Evolutionary conservation across 495 filamentous ascomycete genomes (phyloP), one percentile per base, ranked within the genome.

Genomic region (Neohortaea acidophila): DNA sequence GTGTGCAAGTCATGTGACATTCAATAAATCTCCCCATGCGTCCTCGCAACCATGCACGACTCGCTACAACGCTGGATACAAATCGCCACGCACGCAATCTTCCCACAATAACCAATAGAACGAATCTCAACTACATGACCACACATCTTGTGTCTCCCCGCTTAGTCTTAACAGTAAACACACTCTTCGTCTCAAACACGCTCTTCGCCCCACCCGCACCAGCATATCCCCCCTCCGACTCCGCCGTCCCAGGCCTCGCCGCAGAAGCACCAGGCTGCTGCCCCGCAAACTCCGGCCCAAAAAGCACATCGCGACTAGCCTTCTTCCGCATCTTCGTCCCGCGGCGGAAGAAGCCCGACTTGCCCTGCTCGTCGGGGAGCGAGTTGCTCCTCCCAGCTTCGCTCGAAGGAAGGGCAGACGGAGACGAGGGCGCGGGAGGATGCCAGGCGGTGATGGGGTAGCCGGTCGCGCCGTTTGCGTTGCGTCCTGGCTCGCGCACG

Each of bases 361-460:
- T 48, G 45, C 45, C 21, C 36, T 43, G 10, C 23, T 29, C 15
- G 45, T 27, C 20, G 6, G 34, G 15, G 10, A 39, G 27, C 24
- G 43, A 45, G 17, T 24, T 43, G 40, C 39, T 38, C 35, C 45
- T 17, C 7, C 32, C 22, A 26, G 39, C 35, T 6, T 36, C 40
- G 7, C 19, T 9, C 13, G 24, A 3, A 10, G 38, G 21, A 4
- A 13, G 34, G 5, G 20, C 15, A 20, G 28, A 19, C 17, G 35
- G 3, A 6, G 26, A 3, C 12, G 28, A 34, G 2, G 45, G 2
- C 0, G 46, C 37, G 3, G 46, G 46, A 1, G 46, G 46, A 37
- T 41, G 41, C 46, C 46, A 49, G 1, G 41, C 42, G 1, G 37
- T 45, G 42, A 49, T 35, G 2, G 46, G 46, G 21, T 49, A 42